These are phyloP conservation scores for Phytophthora megakarya DNA, from an alignment of 352 stramenopile species.

Conservation along the genomic window DNA sequence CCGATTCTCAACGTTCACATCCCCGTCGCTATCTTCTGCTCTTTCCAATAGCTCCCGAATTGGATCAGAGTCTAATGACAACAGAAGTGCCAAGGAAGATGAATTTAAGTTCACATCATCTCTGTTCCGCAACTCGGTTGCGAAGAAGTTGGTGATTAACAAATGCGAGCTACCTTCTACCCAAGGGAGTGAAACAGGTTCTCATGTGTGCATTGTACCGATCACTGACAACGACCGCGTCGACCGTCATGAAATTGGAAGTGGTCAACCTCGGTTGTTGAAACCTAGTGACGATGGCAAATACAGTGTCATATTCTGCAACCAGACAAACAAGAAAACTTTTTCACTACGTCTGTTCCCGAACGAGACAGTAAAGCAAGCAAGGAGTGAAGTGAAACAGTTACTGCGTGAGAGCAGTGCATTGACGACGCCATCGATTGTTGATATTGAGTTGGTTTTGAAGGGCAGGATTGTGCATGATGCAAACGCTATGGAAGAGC, in stretches of 20 bases:
- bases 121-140: slow-evolving; percentile 56
- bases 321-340: slow-evolving; percentile 68
- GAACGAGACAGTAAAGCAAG: slow-evolving; percentile 60
- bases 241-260: slow-evolving; percentile 35
- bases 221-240: slow-evolving; percentile 51
- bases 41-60: slow-evolving; percentile 25
- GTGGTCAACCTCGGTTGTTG: slow-evolving; percentile 35
- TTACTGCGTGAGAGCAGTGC: slow-evolving; percentile 53
- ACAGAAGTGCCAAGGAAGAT: slow-evolving; percentile 40
- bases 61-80: slow-evolving; percentile 20
- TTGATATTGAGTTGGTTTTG: slow-evolving; percentile 66
- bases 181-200: slow-evolving; percentile 19
- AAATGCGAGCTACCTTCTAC: slow-evolving; percentile 42
- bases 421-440: slow-evolving; percentile 36
- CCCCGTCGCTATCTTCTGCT: slow-evolving; percentile 22
- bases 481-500: slow-evolving; percentile 42
- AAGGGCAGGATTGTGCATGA: slow-evolving; percentile 69
- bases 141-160: slow-evolving; percentile 68
- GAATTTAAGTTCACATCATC: slow-evolving; percentile 74
- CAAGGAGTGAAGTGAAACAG: slow-evolving; percentile 61
- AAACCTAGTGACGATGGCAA: slow-evolving; percentile 60
- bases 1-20: slow-evolving; percentile 60
- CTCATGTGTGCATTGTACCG: slow-evolving; percentile 63
- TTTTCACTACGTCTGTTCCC: slow-evolving; percentile 64
- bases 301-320: slow-evolving; percentile 65